phyloP scores from a whole-genome alignment of 2,329 filamentous ascomycete genomes.

The Fusarium burgessii region DNA sequence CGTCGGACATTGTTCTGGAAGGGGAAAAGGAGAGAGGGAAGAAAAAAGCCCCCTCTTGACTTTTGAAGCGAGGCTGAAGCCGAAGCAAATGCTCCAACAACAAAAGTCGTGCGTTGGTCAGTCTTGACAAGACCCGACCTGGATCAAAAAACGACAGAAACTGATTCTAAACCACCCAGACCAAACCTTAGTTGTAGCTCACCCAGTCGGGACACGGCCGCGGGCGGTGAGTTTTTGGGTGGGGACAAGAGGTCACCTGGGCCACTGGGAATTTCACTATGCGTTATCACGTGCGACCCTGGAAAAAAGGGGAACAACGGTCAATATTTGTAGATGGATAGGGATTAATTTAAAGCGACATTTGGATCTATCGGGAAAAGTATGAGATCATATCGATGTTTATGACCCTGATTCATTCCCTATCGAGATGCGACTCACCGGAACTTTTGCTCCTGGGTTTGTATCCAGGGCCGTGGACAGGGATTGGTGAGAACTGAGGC shows the following conservation, averaged over 20 bases:
- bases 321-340: not conserved
- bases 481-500: constrained; percentile 20
- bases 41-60: constrained; percentile 22
- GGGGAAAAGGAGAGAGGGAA: not conserved
- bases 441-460: constrained; percentile 27
- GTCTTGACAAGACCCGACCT: constrained; percentile 1
- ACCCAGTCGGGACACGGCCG: constrained; percentile 43
- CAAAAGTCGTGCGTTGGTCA: constrained; percentile 18
- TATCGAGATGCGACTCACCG: constrained; percentile 1
- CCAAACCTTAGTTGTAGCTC: constrained; percentile 19
- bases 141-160: constrained; percentile 7
- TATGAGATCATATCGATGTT: constrained; percentile 17
- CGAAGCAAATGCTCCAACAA: constrained; percentile 38
- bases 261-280: constrained; percentile 42
- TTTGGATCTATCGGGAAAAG: not conserved
- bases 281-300: constrained; percentile 37
- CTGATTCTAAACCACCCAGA: not conserved
- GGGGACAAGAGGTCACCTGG: constrained; percentile 46
- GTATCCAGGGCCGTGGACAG: constrained; percentile 16
- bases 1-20: constrained; percentile 52
- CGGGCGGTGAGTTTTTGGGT: constrained; percentile 44
- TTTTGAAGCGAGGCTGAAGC: constrained; percentile 26
- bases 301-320: not conserved
- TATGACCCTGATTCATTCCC: not conserved
- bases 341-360: not conserved